These are phyloP conservation scores for Quercus variabilis DNA, from an alignment of 306 rosid genomes.

Conservation along the genomic window DNA sequence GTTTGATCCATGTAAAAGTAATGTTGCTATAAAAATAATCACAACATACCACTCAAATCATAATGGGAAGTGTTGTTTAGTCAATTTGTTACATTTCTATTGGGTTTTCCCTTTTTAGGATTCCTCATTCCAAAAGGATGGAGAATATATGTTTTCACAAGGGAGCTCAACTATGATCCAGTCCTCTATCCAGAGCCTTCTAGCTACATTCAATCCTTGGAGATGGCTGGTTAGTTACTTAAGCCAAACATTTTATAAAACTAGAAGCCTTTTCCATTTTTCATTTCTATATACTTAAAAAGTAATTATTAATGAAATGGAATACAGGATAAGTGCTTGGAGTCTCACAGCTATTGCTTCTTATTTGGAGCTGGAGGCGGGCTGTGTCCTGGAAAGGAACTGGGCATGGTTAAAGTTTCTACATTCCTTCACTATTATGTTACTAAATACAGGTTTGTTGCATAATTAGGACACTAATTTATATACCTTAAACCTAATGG, in stretches of 20 bases:
- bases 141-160: conserved; percentile 68
- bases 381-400: conserved; percentile 73
- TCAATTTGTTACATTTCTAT: not conserved
- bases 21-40: not conserved
- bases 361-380: conserved; percentile 70
- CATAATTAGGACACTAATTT: not conserved
- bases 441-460: conserved; percentile 56
- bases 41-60: not conserved
- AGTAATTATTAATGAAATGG: not conserved
- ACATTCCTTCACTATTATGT: conserved; percentile 70
- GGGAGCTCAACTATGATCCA: conserved; percentile 67
- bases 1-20: too few relatives aligned
- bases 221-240: conserved; percentile 67
- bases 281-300: not conserved
- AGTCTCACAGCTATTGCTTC: conserved; percentile 47
- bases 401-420: conserved; percentile 58
- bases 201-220: conserved; percentile 49
- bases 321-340: conserved; percentile 55
- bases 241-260: too few relatives aligned
- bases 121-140: conserved; percentile 70
- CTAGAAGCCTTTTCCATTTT: not conserved
- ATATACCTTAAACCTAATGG: not conserved
- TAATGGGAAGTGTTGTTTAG: not conserved
- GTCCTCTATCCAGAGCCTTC: conserved; percentile 59
- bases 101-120: conserved; percentile 28